Evolutionary conservation across 2,329 filamentous ascomycete genomes (phyloP).

Genomic region (Epichloe baconii): DNA sequence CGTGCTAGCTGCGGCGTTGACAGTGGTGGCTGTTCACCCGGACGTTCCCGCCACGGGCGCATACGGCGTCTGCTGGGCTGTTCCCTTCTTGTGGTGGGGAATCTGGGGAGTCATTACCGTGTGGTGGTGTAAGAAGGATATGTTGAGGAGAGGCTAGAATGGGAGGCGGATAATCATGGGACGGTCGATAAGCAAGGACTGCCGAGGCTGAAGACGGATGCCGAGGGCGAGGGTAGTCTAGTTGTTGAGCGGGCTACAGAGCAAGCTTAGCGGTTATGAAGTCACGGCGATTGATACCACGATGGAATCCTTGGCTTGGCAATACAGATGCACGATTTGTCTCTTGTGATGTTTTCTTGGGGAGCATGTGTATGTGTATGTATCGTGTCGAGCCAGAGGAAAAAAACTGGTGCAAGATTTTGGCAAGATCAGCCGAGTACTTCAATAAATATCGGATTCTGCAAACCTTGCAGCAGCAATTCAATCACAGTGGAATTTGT

Average conservation of each 20-base stretch:
- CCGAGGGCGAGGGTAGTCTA: not conserved
- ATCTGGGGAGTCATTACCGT: slow-evolving; percentile 23
- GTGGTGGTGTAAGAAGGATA: slow-evolving; percentile 23
- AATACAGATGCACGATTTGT: no score
- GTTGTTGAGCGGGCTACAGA: not conserved
- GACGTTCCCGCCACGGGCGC: slow-evolving; percentile 21
- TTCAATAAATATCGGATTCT: no score
- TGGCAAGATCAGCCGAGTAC: no score
- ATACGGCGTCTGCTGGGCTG: slow-evolving; percentile 26
- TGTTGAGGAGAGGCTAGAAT: slow-evolving; percentile 25
- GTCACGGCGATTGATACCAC: not conserved
- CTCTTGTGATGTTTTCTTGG: no score
- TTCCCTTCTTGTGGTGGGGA: slow-evolving; percentile 24
- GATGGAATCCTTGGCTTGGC: not conserved
- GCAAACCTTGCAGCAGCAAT: no score
- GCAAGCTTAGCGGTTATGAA: not conserved
- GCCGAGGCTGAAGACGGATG: not conserved
- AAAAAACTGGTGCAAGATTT: no score
- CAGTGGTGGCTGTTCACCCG: slow-evolving; percentile 22
- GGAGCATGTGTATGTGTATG: no score
- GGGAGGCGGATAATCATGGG: slow-evolving; percentile 14
- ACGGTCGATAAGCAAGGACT: not conserved
- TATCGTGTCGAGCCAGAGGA: no score
- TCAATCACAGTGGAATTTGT: no score
- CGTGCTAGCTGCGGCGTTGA: slow-evolving; percentile 23